Evolutionary conservation across 805 yeast species (phyloP), one percentile per base, ranked within the genome.

Genomic region (Yamadazyma phyllophila): DNA sequence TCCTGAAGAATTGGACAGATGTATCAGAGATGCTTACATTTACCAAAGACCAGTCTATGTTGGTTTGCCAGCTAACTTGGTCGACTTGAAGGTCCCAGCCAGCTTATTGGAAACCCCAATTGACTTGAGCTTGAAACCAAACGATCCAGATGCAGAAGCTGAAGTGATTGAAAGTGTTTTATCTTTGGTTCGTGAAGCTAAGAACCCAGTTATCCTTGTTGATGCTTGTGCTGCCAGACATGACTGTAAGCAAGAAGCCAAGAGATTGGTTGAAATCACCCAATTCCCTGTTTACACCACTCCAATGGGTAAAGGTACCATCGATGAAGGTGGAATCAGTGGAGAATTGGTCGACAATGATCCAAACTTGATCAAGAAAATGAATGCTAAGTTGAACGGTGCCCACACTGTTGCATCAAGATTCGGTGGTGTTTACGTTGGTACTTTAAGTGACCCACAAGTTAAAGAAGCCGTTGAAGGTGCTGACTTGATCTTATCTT

Each of bases 191-290:
- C 47, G 48, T 34, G 43, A 55, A 38, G 62, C 71, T 20, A 29
- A 53, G 43, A 65, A 67, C 56, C 73, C 73, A 16, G 49, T 67
- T 34, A 64, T 68, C 38, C 55, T 68, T 50, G 72, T 67, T 13
- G 73, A 68, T 50, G 73, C 73, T 27, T 66, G 73, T 59, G 69
- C 69, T 41, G 57, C 71, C 26, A 63, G 73, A 58, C 71, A 67
- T 50, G 58, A 50, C 38, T 65, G 71, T 54, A 66, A 63, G 50
- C 52, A 47, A 17, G 71, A 67, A 56, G 70, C 62, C 29, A 56
- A 52, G 31, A 51, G 54, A 36, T 62, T 68, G 54, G 67, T 66
- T 42, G 65, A 65, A 46, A 45, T 55, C n/a, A 68, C 73, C 33
- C 66, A 67, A 59, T 67, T 66, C 62, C 73, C 73, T 1, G 70